phyloP scores from a whole-genome alignment of 2,329 filamentous ascomycete species.

The Exophiala oligosperma region DNA sequence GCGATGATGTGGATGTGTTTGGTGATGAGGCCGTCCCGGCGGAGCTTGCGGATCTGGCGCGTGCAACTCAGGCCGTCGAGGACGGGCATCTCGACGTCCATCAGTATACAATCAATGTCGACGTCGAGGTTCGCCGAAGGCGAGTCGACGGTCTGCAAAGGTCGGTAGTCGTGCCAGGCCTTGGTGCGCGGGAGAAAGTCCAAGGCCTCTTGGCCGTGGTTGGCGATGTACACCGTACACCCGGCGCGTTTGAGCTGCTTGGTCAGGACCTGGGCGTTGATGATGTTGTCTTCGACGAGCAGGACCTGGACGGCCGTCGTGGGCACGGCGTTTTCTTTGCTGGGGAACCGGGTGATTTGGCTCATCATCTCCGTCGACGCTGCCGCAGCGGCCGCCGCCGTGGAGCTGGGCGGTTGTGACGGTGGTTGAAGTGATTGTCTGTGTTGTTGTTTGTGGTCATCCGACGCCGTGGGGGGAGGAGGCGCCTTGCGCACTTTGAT shows the following conservation, averaged over 20 bases:
- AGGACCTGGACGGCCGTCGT: slow-evolving; percentile 30
- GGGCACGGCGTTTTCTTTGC: neutral
- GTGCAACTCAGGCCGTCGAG: slow-evolving; percentile 79
- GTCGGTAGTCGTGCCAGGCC: slow-evolving; percentile 13
- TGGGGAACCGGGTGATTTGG: neutral
- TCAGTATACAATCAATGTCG: slow-evolving; percentile 64
- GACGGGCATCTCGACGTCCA: slow-evolving; percentile 81
- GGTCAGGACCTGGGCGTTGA: slow-evolving; percentile 41
- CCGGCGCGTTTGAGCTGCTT: slow-evolving; percentile 38
- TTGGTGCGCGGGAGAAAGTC: slow-evolving; percentile 35
- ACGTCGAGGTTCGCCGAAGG: slow-evolving; percentile 5
- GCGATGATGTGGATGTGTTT: slow-evolving; percentile 20
- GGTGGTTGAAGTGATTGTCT: neutral
- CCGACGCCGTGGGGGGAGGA: too few species aligned
- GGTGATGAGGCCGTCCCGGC: slow-evolving; percentile 49
- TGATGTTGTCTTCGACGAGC: slow-evolving; percentile 45
- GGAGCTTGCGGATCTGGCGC: slow-evolving; percentile 65
- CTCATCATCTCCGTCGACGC: neutral
- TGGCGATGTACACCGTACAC: slow-evolving; percentile 36
- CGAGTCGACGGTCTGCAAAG: neutral
- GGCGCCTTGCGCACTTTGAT: slow-evolving; percentile 42
- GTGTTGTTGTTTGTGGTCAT: neutral
- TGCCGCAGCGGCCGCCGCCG: neutral
- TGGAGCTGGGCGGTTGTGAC: too few species aligned
- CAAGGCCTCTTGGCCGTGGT: slow-evolving; percentile 44